A percentile compares a stretch with the other conserved stretches of the same genome.
Evolutionary conservation across 805 yeast genomes (phyloP).

Genomic region (Yarrowia sp.): DNA sequence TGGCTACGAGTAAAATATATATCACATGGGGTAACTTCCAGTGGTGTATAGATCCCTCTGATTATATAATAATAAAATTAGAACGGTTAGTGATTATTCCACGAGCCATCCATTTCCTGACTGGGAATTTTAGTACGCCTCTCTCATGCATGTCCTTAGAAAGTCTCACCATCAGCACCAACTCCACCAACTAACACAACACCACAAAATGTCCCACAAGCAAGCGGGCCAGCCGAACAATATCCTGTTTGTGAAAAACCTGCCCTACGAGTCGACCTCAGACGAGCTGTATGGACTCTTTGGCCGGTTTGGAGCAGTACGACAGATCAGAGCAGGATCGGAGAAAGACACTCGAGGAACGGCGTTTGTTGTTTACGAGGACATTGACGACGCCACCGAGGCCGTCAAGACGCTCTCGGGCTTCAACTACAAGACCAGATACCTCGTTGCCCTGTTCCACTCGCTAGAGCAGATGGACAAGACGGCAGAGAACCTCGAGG

Average conservation of each 20-base stretch:
- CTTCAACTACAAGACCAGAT: slow-evolving; percentile 56
- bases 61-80: too few relatives aligned
- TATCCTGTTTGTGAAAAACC: slow-evolving; percentile 54
- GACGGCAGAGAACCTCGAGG: slow-evolving; percentile 38
- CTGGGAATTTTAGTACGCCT: too few relatives aligned
- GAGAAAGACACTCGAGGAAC: slow-evolving; percentile 48
- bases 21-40: too few relatives aligned
- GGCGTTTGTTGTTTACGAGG: slow-evolving; percentile 54
- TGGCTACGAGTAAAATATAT: too few relatives aligned
- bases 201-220: slow-evolving; percentile 8
- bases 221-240: slow-evolving; percentile 36
- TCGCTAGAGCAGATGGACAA: slow-evolving; percentile 44
- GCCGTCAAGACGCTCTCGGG: slow-evolving; percentile 61
- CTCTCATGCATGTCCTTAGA: background rate
- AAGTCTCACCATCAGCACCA: background rate
- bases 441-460: slow-evolving; percentile 52
- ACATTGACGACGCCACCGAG: slow-evolving; percentile 46
- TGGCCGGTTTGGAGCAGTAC: slow-evolving; percentile 54
- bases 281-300: slow-evolving; percentile 52
- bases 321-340: slow-evolving; percentile 51
- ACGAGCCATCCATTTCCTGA: too few relatives aligned
- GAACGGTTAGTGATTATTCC: too few relatives aligned
- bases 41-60: too few relatives aligned
- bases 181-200: background rate
- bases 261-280: slow-evolving; percentile 51